These are phyloP conservation scores for Mycena latifolia DNA, from an alignment of 768 basidiomycete species.

Conservation along the genomic window DNA sequence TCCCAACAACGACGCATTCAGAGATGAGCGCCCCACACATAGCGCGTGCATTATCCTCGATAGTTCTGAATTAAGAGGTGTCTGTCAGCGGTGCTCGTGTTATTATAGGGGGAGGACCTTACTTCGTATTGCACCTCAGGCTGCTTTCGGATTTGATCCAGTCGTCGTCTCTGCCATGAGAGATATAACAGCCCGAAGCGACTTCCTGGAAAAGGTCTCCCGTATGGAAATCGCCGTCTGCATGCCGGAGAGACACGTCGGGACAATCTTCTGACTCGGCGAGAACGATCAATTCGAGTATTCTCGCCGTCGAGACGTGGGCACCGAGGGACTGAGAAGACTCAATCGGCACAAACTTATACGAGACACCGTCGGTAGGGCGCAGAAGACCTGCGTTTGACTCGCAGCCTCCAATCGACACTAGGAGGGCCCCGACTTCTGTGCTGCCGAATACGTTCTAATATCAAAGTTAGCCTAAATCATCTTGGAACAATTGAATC, in stretches of 20 bases:
- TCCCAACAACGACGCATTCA: slow-evolving; percentile 83
- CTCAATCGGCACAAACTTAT: slow-evolving; percentile 72
- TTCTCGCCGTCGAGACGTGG: slow-evolving; percentile 65
- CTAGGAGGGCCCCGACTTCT: slow-evolving; percentile 80
- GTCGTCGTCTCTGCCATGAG: slow-evolving; percentile 82
- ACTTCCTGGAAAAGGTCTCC: slow-evolving; percentile 85
- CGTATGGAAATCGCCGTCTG: slow-evolving; percentile 83
- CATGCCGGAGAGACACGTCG: slow-evolving; percentile 63
- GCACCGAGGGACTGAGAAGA: slow-evolving; percentile 55
- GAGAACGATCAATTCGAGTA: slow-evolving; percentile 80
- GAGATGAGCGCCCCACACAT: slow-evolving; percentile 75
- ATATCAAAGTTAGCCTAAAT: slow-evolving; percentile 1
- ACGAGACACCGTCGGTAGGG: slow-evolving; percentile 72
- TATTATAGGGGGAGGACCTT: slow-evolving; percentile 37
- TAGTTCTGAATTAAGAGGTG: slow-evolving; percentile 56
- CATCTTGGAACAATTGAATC: neutral
- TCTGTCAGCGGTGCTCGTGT: slow-evolving; percentile 26
- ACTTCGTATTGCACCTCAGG: slow-evolving; percentile 78
- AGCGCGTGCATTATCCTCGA: slow-evolving; percentile 80
- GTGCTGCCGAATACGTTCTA: slow-evolving; percentile 88
- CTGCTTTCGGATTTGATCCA: slow-evolving; percentile 90
- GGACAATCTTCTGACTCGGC: slow-evolving; percentile 79
- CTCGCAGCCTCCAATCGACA: slow-evolving; percentile 67
- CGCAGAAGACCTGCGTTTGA: slow-evolving; percentile 65
- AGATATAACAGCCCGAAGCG: slow-evolving; percentile 68